Conservation (phyloP, 352 stramenopile genomes). For the Phytophthora melonis region DNA sequence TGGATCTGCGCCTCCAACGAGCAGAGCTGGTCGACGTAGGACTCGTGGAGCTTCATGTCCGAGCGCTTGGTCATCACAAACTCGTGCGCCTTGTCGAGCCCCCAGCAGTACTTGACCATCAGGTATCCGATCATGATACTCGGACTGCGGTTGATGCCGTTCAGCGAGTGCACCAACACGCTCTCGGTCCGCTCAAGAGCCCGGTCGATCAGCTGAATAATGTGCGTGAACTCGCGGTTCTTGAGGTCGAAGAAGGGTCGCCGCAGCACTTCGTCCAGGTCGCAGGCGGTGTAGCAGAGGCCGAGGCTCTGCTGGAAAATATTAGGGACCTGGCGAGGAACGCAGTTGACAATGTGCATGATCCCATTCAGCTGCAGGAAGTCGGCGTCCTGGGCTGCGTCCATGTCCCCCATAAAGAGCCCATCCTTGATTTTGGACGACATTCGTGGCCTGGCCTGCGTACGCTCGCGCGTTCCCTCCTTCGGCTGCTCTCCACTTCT, state of each 20-base stretch:
- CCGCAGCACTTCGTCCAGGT: conserved; percentile 74
- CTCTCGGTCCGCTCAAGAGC: conserved; percentile 86
- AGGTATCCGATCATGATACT: conserved; percentile 91
- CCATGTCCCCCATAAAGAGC: conserved; percentile 94
- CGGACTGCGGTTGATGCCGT: conserved; percentile 83
- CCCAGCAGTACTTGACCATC: conserved; percentile 94
- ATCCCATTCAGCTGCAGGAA: conserved; percentile 96
- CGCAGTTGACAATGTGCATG: conserved; percentile 92
- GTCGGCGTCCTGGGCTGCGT: conserved; percentile 92
- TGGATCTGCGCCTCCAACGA: conserved; percentile 73
- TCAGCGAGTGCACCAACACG: conserved; percentile 90
- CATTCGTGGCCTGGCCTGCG: conserved; percentile 52
- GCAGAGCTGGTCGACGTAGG: conserved; percentile 80
- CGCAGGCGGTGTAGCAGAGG: conserved; percentile 81
- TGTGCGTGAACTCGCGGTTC: conserved; percentile 86
- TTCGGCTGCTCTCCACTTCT: conserved; percentile 18
- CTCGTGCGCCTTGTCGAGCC: conserved; percentile 92
- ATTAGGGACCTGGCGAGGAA: conserved; percentile 91
- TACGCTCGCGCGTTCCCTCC: conserved; percentile 18
- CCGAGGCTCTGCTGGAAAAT: conserved; percentile 90
- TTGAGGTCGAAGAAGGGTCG: conserved; percentile 84
- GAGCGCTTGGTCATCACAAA: conserved; percentile 89
- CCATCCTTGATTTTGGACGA: conserved; percentile 95
- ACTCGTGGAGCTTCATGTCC: conserved; percentile 88
- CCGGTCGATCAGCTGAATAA: conserved; percentile 81